Evolutionary conservation across 1,284 basidiomycete genomes (phyloP), one percentile per base, ranked within the genome.

Genomic region (Rhizoctonia solani): DNA sequence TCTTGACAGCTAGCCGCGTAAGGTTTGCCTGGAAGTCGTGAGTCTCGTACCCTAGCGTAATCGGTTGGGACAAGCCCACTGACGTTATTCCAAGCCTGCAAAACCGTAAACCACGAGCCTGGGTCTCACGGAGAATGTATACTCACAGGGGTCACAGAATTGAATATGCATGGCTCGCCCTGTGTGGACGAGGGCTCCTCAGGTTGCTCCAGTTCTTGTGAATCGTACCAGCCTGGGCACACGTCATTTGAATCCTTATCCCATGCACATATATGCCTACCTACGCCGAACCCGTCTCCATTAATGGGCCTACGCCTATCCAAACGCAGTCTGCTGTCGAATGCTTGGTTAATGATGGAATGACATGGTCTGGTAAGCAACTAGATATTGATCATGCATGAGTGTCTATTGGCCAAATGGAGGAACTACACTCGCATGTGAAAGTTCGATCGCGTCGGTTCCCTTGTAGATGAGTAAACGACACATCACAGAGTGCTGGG

Each of bases 201-300:
- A 23, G 59, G 87, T 70, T 82, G 85, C 50, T 91, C 90, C 32
- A 93, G 82, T 74, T 93, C 88, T 73, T 90, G 85, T 73, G 94
- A 91, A 72, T 85, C 92, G 75, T 93, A 94, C 92, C 92, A 94
- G 3, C 90, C 91, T 89, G n/a, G n/a, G n/a, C n/a, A n/a, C n/a
- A 70, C 21, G 29, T 23, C 34, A 55, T 49, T n/a, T 19, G n/a
- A 23, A 27, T 56, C 23, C 23, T 32, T 39, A 41, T 37, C 9
- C 8, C 37, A 50, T n/a, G 19, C 30, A 23, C 1, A 11, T 27
- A 39, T 3, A 14, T 3, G 85, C 91, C 77, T 79, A 85, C 94
- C 95, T 29, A 99, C 93, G 34, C 96, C 96, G 75, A 98, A 98
- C 0, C 96, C 96, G 76, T 99, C 96, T 25, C 94, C 95, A 73